Base-by-base conservation (phyloP, 108 stramenopile genomes). In the Fragilariopsis cylindrus region DNA sequence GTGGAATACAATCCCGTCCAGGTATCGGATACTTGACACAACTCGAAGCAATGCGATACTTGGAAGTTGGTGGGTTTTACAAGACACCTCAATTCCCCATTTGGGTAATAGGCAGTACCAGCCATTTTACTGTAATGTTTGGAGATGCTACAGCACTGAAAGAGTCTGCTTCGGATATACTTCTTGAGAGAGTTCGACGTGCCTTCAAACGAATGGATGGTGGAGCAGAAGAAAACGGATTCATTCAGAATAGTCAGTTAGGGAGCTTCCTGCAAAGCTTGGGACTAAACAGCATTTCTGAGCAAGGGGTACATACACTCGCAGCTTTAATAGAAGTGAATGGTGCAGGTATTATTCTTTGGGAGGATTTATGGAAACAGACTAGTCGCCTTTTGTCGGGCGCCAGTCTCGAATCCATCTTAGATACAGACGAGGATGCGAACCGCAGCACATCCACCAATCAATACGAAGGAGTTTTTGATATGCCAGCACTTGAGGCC, bases 51-150 rank as follows among this genome's bases (percentile, higher is more conserved):
- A 64, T 91, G 48, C 70, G 89, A 7, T 90, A 92, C 70, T 85
- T 88, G 50, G 86, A 93, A 66, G 93, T 94, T 2, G 96, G 96
- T 7, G 76, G 85, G 5, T 95, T 83, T 76, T 90, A 88, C 76
- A 97, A 97, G 76, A 81, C 82, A 13, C 93, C 93, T 7, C 43
- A 55, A 15, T 87, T 87, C n/a, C 96, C 96, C 0, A 76, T 95
- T 57, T 97, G 92, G 92, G 78, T 97, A 2, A 77, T 97, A 48
- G 96, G 89, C 3, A 90, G 88, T 52, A 83, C 83, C 7, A 84
- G 82, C 49, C 96, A 97, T 72, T 97, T 92, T 71, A 83, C 90
- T 1, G 90, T 97, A 7, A 57, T 97, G 57, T 97, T 95, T 85
- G 89, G 90, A 48, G 87, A 89, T 71, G 74, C 70, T 11, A 56